Conservation (phyloP, 768 basidiomycete species). For the Lentinula boryana region DNA sequence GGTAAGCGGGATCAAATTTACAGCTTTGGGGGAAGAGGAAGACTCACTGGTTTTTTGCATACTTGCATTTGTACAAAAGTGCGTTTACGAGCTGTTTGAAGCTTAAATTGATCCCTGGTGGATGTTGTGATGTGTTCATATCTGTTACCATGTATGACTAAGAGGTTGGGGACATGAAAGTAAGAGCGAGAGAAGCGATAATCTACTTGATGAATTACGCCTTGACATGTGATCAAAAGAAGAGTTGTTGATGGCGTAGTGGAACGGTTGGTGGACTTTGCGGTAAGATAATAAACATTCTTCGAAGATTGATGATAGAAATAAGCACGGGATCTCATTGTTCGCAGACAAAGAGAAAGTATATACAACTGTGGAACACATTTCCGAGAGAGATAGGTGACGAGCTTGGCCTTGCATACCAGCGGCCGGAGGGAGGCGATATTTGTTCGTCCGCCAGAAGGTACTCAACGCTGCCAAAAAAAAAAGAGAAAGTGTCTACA, state of each 20-base stretch:
- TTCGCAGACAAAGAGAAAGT: too few species aligned
- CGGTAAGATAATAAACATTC: too few species aligned
- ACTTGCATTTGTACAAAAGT: conserved; percentile 4
- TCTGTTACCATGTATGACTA: background rate
- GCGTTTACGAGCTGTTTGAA: conserved; percentile 6
- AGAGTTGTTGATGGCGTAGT: background rate
- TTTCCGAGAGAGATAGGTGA: too few species aligned
- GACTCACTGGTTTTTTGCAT: conserved; percentile 3
- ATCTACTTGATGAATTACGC: background rate
- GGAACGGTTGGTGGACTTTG: background rate
- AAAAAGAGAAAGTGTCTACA: background rate
- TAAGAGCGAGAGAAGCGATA: background rate
- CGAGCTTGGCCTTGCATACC: too few species aligned
- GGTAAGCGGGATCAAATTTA: background rate
- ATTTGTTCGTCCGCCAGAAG: too few species aligned
- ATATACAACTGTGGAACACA: too few species aligned
- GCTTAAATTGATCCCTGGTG: background rate
- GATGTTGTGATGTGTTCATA: background rate
- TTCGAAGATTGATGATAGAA: too few species aligned
- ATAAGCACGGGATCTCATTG: too few species aligned
- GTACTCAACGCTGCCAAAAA: too few species aligned
- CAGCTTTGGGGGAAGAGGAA: background rate
- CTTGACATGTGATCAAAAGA: background rate
- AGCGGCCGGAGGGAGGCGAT: too few species aligned
- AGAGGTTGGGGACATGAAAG: background rate